Percentiles rank a stretch among this genome's conserved stretches.
Evolutionary conservation across 768 basidiomycete species (phyloP).

Genomic region (Butyriboletus loyo): DNA sequence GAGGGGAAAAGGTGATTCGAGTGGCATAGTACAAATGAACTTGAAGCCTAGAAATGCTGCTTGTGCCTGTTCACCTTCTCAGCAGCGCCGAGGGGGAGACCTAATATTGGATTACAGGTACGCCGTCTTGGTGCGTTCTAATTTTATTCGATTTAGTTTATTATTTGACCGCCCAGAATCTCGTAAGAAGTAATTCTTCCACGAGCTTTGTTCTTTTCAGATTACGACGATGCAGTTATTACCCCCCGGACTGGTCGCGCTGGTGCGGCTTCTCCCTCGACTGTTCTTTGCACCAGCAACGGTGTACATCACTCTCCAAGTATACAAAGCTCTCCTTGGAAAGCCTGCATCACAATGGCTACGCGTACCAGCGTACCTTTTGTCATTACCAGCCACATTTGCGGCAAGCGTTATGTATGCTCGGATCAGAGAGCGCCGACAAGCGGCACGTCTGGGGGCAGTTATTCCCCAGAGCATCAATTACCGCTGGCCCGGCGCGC

Average conservation of each 20-base stretch:
- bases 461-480: slow-evolving; percentile 38
- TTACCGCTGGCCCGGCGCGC: slow-evolving; percentile 43
- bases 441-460: slow-evolving; percentile 46
- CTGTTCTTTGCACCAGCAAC: slow-evolving; percentile 18
- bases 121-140: too few species aligned
- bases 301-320: slow-evolving; percentile 10
- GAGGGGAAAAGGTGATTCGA: too few species aligned
- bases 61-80: too few species aligned
- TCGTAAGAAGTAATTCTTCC: too few species aligned
- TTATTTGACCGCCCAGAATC: too few species aligned
- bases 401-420: slow-evolving; percentile 37
- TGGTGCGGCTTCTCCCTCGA: slow-evolving; percentile 29
- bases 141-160: too few species aligned
- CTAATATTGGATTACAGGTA: too few species aligned
- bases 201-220: too few species aligned
- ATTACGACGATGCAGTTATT: slow-evolving; percentile 8
- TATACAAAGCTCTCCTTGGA: slow-evolving; percentile 8
- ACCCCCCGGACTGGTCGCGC: slow-evolving; percentile 34
- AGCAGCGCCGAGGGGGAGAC: too few species aligned
- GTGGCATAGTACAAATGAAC: too few species aligned
- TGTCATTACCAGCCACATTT: slow-evolving; percentile 25
- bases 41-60: too few species aligned
- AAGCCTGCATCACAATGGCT: slow-evolving; percentile 12
- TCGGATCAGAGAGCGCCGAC: slow-evolving; percentile 39
- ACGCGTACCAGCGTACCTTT: slow-evolving; percentile 13